A percentile compares a stretch with the other conserved stretches of the same genome.
Conservation (phyloP, 495 filamentous ascomycete species). For the Chaetomium fimeti region DNA sequence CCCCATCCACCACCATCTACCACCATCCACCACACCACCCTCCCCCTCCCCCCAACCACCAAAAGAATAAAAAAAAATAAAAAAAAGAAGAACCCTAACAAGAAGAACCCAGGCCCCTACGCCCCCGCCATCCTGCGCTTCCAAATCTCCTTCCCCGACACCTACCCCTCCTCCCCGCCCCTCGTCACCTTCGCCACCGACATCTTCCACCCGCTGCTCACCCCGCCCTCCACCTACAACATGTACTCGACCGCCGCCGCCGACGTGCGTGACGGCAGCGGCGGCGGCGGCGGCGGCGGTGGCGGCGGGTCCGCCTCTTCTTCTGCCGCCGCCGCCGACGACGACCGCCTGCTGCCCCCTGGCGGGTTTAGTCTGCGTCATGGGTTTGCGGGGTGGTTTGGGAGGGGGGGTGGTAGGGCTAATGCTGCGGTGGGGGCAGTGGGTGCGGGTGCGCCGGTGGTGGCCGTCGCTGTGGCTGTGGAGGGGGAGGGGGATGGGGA, state of each 20-base stretch:
- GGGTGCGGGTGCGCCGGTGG: neutral
- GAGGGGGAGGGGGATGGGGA: conserved; percentile 21
- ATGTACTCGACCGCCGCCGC: conserved; percentile 89
- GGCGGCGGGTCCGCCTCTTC: too few relatives aligned
- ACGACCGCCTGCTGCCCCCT: conserved; percentile 77
- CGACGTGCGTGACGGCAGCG: conserved; percentile 55
- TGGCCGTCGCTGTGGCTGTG: conserved; percentile 25
- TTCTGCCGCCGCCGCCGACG: conserved; percentile 76
- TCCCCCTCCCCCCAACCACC: neutral
- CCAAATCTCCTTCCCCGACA: conserved; percentile 78
- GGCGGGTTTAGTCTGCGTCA: conserved; percentile 85
- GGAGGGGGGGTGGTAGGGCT: conserved; percentile 39
- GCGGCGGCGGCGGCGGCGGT: too few relatives aligned
- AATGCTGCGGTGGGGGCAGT: neutral
- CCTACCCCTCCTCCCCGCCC: conserved; percentile 77
- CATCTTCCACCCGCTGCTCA: conserved; percentile 90
- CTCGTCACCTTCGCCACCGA: conserved; percentile 84
- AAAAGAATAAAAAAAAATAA: neutral
- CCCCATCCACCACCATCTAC: too few relatives aligned
- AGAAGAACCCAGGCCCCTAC: conserved; percentile 60
- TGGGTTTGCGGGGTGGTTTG: conserved; percentile 89
- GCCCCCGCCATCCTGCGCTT: conserved; percentile 84
- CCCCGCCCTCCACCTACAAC: conserved; percentile 86
- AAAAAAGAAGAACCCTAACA: neutral
- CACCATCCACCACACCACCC: too few relatives aligned